Base-by-base conservation (phyloP, 139 green algal genomes). In the Asterochloris sp. region DNA sequence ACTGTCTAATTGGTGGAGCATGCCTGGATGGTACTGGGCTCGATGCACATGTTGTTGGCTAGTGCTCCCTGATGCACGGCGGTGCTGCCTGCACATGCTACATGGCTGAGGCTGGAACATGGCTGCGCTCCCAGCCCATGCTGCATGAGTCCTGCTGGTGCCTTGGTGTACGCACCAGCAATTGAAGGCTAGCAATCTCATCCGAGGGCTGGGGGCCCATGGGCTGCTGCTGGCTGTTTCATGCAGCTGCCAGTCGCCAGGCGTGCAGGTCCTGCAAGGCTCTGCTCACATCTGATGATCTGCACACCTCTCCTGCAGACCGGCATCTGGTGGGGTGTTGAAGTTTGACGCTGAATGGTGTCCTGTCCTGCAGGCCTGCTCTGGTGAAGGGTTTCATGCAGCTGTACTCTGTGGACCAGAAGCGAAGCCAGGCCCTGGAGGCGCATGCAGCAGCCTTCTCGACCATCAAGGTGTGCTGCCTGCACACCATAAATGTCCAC, bases 311-410 rank as follows among this genome's bases (percentile, higher is more conserved):
- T 54, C 38, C 38, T 54, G 38, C 38, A 54, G 38, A 54, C 38
- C 6, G 38, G 38, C 38, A 6, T 2, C 38, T 54, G 38, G 38
- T 54, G 38, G 38, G 38, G 38, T 2, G 4, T 6, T 54, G 66
- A 6, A 26, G 66, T 4, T 26, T 21, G 66, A 71, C 21, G 66
- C 19, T 10, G 8, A 13, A 71, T 16, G 83, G 47, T 62, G 24
- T 67, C 47, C 27, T 74, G 61, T 62, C 16, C 17, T 86, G 85
- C 91, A 95, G 97, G 86, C 97, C 97, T 21, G 87, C 93, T 84
- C 93, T 99, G 61, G 96, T 98, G 2, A 97, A 97, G 82, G 97
- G 97, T n/a, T 95, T 97, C 79, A 99, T 99, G 97, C 97, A 99
- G 91, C 92, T 99, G 82, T 99, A 96, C 87, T 98, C 94, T 11